These are phyloP conservation scores for Alternaria sp. DNA, from an alignment of 2,329 filamentous ascomycete genomes.

Conservation along the genomic window DNA sequence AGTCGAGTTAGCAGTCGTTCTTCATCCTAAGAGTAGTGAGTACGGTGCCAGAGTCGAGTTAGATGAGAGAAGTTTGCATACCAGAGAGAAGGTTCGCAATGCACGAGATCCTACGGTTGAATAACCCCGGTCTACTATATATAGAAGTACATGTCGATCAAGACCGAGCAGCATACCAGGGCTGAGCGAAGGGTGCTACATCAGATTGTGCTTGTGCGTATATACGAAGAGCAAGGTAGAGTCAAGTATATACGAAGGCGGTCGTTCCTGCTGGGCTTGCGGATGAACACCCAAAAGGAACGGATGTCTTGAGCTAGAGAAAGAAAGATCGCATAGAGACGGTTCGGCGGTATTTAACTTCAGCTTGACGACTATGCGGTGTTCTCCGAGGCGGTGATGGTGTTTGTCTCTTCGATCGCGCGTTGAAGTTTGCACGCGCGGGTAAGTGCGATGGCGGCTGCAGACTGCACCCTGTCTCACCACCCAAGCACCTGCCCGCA, in stretches of 20 bases:
- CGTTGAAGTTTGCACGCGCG: neutral
- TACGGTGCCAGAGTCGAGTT: neutral
- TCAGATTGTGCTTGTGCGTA: neutral
- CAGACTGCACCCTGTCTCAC: neutral
- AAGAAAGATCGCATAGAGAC: neutral
- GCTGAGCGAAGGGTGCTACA: too few species aligned
- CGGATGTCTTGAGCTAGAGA: neutral
- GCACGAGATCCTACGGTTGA: neutral
- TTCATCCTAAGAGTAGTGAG: neutral
- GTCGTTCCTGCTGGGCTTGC: neutral
- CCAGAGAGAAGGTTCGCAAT: neutral
- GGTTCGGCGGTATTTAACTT: neutral
- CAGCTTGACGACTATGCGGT: neutral
- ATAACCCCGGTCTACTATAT: neutral
- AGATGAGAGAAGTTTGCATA: neutral
- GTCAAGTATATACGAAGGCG: neutral
- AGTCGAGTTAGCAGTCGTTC: neutral
- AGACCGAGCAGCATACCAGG: neutral
- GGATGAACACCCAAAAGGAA: neutral
- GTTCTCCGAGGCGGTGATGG: neutral
- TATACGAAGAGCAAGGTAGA: neutral
- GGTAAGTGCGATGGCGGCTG: neutral
- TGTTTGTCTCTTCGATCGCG: neutral
- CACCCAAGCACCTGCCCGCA: neutral
- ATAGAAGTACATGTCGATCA: neutral